Evolutionary conservation across 805 yeast species (phyloP), one percentile per base, ranked within the genome.

Genomic region (Metschnikowia vanudenii): DNA sequence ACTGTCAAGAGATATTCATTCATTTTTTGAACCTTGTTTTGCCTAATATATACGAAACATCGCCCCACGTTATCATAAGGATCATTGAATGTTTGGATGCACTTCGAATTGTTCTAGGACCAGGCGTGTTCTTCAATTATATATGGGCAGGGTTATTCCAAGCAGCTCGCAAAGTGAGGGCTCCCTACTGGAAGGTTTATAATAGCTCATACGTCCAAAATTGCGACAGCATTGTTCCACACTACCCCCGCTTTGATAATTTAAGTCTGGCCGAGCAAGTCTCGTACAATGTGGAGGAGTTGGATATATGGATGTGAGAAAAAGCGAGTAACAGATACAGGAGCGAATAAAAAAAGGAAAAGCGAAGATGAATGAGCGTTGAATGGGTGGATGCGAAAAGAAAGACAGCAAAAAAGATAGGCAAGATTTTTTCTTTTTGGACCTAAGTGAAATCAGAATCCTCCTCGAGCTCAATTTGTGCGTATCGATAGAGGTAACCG

Each of bases 11-110:
- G 16, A 87, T 89, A 0, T 89, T 94, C 69, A 62, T 88, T 10
- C 97, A 94, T 63, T 78, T 83, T 48, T 68, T 94, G 59, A 89
- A 94, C 61, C 71, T 91, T 41, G 64, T 94, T 17, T 67, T 90
- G 65, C 99, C 99, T 1, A 94, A 94, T 62, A 73, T 94, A 2
- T 90, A 81, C 61, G 99, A 92, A 63, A 87, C 96, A 0, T 90
- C 97, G 0, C 98, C 98, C 0, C 99, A 94, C 64, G 97, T 91
- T 12, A 90, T 91, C 46, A 75, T 72, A 9, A 79, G 98, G 53
- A 82, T 94, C 1, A 52, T 87, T 39, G 97, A 89, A 45, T 85
- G 91, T 44, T 71, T 94, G 22, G 90, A 86, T 49, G 84, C 88
- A 1, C 61, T 89, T 22, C 71, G 92, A 30, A 69, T 76, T 38